phyloP scores from a whole-genome alignment of 164 flowering plant species.

The Malania oleifera region DNA sequence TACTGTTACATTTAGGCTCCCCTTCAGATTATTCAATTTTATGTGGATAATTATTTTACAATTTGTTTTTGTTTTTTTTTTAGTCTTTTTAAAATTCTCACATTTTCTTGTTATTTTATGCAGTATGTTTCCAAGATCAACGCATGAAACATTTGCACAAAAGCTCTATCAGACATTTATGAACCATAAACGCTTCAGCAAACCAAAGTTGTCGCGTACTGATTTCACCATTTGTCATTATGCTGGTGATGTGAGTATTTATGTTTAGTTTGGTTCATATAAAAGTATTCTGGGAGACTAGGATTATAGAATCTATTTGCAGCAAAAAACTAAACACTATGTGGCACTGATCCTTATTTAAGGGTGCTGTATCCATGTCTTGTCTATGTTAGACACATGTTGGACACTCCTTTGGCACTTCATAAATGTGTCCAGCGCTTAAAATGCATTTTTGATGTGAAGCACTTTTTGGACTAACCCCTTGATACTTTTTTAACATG shows the following conservation, averaged over 20 bases:
- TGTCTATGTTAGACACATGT: too few species aligned
- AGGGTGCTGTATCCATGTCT: too few species aligned
- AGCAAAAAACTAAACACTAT: too few species aligned
- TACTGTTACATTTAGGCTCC: too few species aligned
- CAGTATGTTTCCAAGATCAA: conserved; percentile 99
- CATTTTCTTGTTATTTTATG: conserved; percentile 20
- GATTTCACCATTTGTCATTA: conserved; percentile 95
- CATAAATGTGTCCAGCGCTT: too few species aligned
- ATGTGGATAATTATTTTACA: not conserved
- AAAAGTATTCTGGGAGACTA: not conserved
- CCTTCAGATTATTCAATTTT: too few species aligned
- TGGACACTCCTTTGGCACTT: too few species aligned
- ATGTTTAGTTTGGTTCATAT: conserved; percentile 5
- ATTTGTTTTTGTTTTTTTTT: not conserved
- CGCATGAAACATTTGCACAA: conserved; percentile 96
- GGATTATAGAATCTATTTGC: not conserved
- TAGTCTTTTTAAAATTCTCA: not conserved
- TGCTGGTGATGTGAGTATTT: conserved; percentile 92
- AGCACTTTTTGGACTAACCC: too few species aligned
- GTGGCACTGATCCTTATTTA: too few species aligned
- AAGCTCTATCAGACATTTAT: conserved; percentile 90
- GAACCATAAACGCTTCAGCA: conserved; percentile 79
- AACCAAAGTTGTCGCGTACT: conserved; percentile 88
- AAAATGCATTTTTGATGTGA: too few species aligned
- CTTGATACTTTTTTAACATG: too few species aligned